Evolutionary conservation across 306 rosid species (phyloP).

Genomic region (Dryas drummondii): DNA sequence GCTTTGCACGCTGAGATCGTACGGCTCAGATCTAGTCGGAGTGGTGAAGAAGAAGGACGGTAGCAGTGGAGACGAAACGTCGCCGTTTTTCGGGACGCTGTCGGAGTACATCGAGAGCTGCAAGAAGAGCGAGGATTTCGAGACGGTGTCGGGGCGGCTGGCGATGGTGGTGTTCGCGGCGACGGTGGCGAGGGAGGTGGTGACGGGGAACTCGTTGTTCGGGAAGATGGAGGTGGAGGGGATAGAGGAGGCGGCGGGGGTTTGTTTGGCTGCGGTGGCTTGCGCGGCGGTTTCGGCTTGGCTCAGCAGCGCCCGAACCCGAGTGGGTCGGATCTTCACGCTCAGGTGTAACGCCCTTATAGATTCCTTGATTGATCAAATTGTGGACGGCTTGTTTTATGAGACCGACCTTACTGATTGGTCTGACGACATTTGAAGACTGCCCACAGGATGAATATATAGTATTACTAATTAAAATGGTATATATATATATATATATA

Average conservation of each 20-base stretch:
- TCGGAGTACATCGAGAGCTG: conserved; percentile 81
- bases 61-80: conserved; percentile 39
- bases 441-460: too few relatives aligned
- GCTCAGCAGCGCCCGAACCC: conserved; percentile 68
- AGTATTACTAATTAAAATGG: too few relatives aligned
- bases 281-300: conserved; percentile 72
- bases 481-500: not conserved
- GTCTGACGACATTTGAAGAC: conserved; percentile 53
- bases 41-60: conserved; percentile 42
- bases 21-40: conserved; percentile 57
- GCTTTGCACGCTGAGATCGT: conserved; percentile 75
- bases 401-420: conserved; percentile 51
- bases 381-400: conserved; percentile 83
- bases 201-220: conserved; percentile 78
- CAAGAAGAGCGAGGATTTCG: conserved; percentile 86
- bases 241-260: conserved; percentile 72
- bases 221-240: conserved; percentile 74
- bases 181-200: conserved; percentile 61
- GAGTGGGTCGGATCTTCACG: conserved; percentile 68
- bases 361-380: conserved; percentile 75
- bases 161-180: conserved; percentile 96
- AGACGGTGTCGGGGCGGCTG: conserved; percentile 86
- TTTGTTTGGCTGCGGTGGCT: conserved; percentile 69
- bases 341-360: conserved; percentile 64
- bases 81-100: conserved; percentile 66